Conservation (phyloP, 202 grass and related monocot genomes). For the Brachypodium distachyon region DNA sequence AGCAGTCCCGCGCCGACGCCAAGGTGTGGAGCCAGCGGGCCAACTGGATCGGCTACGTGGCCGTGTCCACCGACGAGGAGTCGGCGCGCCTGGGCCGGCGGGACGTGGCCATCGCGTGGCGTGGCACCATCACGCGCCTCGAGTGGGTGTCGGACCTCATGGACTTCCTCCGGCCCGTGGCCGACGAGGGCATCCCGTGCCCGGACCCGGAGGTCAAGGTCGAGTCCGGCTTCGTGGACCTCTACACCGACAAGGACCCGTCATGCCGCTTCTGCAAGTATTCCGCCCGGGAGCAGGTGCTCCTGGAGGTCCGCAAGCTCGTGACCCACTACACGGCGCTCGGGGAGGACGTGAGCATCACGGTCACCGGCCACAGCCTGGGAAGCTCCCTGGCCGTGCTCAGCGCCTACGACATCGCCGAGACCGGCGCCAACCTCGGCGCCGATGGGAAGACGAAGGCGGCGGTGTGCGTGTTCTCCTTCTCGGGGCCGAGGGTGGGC, state of each 20-base stretch:
- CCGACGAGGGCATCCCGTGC: conserved; percentile 31
- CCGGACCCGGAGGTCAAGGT: conserved; percentile 36
- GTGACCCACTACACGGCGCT: neutral
- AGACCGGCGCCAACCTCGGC: conserved; percentile 20
- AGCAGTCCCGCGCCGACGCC: conserved; percentile 19
- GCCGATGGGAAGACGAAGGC: neutral
- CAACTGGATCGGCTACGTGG: conserved; percentile 65
- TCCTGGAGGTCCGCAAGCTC: conserved; percentile 44
- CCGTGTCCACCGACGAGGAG: conserved; percentile 41
- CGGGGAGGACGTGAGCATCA: conserved; percentile 68
- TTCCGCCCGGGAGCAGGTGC: conserved; percentile 45
- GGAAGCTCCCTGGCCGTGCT: conserved; percentile 74
- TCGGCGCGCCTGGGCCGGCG: conserved; percentile 29
- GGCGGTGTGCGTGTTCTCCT: conserved; percentile 60
- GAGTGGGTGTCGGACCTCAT: conserved; percentile 53
- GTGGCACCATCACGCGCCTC: conserved; percentile 41
- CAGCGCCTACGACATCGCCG: conserved; percentile 81
- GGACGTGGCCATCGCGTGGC: conserved; percentile 47
- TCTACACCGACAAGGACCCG: conserved; percentile 37
- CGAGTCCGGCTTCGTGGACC: conserved; percentile 36
- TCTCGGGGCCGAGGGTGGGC: conserved; percentile 66
- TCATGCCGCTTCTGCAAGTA: conserved; percentile 39
- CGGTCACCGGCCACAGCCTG: conserved; percentile 72
- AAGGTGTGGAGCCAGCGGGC: conserved; percentile 37
- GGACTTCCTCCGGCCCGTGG: conserved; percentile 31